Percentiles rank a stretch among this genome's conserved stretches.
These are phyloP conservation scores for Botrytis paeoniae DNA, from an alignment of 2,329 filamentous ascomycete genomes.

Conservation along the genomic window DNA sequence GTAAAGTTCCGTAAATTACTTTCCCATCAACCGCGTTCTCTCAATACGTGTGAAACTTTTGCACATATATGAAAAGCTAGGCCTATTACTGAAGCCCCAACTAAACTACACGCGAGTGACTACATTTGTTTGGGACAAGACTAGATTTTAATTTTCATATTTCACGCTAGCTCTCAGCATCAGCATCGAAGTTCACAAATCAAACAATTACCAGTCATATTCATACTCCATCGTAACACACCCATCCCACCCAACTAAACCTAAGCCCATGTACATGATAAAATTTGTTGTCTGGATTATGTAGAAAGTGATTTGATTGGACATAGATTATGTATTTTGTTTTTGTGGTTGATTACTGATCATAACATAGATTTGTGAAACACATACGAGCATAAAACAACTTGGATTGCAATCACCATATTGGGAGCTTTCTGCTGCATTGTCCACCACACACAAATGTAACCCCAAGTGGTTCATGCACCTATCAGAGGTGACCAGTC, in stretches of 20 bases:
- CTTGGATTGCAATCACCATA: neutral
- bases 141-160: neutral
- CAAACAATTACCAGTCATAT: neutral
- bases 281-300: neutral
- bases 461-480: neutral
- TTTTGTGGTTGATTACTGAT: neutral
- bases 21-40: neutral
- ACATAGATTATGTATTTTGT: neutral
- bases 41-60: neutral
- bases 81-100: neutral
- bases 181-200: neutral
- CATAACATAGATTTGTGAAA: neutral
- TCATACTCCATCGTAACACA: neutral
- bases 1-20: neutral
- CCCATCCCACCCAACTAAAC: neutral
- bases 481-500: neutral
- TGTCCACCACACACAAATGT: neutral
- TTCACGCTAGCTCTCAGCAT: neutral
- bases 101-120: neutral
- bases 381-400: neutral
- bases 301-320: neutral
- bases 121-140: neutral
- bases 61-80: neutral
- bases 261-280: neutral
- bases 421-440: neutral